Evolutionary conservation across 148 eudicot species (phyloP).

Genomic region (Vaccinium corymbosum): DNA sequence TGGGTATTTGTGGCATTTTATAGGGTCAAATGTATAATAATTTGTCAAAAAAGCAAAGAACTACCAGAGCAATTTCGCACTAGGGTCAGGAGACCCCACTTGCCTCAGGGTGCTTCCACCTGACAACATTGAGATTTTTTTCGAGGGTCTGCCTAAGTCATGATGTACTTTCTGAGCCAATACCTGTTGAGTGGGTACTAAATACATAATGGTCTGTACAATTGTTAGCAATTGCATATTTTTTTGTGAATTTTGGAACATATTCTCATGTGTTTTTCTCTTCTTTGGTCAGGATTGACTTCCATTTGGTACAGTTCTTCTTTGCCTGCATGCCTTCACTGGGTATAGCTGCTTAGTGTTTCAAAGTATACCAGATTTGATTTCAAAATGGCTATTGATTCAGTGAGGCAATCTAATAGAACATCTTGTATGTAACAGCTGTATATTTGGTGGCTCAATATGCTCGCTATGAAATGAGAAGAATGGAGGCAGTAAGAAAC

Average conservation of each 20-base stretch:
- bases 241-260: slow-evolving; percentile 6
- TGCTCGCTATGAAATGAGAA: slow-evolving; percentile 71
- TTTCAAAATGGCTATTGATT: slow-evolving; percentile 8
- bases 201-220: not conserved
- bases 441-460: slow-evolving; percentile 85
- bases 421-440: slow-evolving; percentile 54
- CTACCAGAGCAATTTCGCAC: not conserved
- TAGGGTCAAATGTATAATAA: not conserved
- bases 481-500: slow-evolving; percentile 73
- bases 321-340: slow-evolving; percentile 83
- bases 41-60: not conserved
- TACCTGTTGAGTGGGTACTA: not conserved
- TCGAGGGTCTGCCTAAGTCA: not conserved
- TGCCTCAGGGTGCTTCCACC: not conserved
- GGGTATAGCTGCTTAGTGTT: slow-evolving; percentile 41
- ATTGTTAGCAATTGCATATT: not conserved
- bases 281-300: slow-evolving; percentile 62
- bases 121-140: not conserved
- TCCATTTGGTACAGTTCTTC: slow-evolving; percentile 86
- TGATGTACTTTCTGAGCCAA: not conserved
- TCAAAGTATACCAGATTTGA: not conserved
- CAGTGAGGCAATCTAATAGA: slow-evolving; percentile 21
- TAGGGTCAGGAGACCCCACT: not conserved
- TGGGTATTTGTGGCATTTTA: not conserved
- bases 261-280: slow-evolving; percentile 23